Base-by-base conservation (phyloP, 371 early-diverging fungal genomes). In the Batkoa obscura region DNA sequence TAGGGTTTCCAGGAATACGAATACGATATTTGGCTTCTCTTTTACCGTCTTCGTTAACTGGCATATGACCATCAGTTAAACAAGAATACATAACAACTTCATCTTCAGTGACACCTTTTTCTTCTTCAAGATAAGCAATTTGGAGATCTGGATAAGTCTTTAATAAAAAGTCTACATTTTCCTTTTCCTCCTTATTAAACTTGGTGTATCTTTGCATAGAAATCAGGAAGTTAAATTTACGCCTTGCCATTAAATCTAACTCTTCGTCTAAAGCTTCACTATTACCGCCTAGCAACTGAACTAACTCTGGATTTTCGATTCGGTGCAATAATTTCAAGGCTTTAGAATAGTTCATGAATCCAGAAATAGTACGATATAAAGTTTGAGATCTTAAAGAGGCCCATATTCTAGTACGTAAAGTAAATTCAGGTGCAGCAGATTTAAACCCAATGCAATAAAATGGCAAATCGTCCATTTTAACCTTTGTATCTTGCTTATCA, bases 321-420 rank as follows among this genome's bases (percentile, higher is more conserved):
- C 83, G 79, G 56, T 82, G 81, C 9, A 90, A 67, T 1, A 87
- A 69, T 60, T 83, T 81, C 60, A 90, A 75, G 1, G 90, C 88
- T 61, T 83, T 84, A 49, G 76, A 72, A 58, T 90, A 89, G 62
- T 89, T 88, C 89, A 88, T 87, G 60, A 89, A 87, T 0, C 92
- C 90, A 35, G 83, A 79, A 5, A 90, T 81, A 2, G 90, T 90
- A 39, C 90, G 83, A 59, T 82, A 90, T 49, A 91, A 68, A 0
- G 92, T 91, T 65, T 90, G 89, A 13, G 88, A 81, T 32, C 88
- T 78, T 5, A 89, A 68, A 0, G 88, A 88, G 1, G 90, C 88
- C 89, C 90, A 91, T 33, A 89, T 86, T 34, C 90, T 81, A 3
- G 88, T 89, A 43, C 88, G 79, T 35, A 89, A 71, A 0, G 82